Evolutionary conservation across 352 stramenopile genomes (phyloP), one percentile per base, ranked within the genome.

Genomic region (Phytophthora sp.): DNA sequence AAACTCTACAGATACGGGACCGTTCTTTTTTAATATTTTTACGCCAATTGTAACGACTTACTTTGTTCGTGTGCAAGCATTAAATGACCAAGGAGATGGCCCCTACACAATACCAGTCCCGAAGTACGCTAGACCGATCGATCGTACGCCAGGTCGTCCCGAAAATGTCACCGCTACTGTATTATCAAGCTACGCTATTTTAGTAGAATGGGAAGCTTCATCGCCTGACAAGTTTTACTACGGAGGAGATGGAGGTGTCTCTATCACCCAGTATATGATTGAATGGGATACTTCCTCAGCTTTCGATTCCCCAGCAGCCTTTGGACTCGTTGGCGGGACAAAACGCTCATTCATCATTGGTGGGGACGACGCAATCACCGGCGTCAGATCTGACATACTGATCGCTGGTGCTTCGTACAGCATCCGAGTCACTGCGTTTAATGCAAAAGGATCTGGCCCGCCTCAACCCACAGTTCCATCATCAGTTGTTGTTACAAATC

Each of bases 261-360:
- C 89, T 5, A 97, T 99, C 38, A 96, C 94, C 21, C 84, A 97
- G 52, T 99, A 99, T 71, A 89, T 98, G 69, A 74, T 99, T 18
- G 96, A 99, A 59, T 99, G 97, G 97, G 93, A 98, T 46, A 84
- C 54, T 35, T 94, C 85, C 28, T 57, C 60, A 17, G 77, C 84
- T 21, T 98, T 98, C 70, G 89, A 96, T 42, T 96, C 92, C 0
- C 94, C 96, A 12, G 80, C 92, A 35, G 66, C 81, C 1, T 94
- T 79, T 50, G 83, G 72, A 1, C 50, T 94, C 10, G 81, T 94
- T 0, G 63, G 55, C 38, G 78, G 74, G 0, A 58, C 70, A 0
- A 71, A 62, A 12, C 76, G 66, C 1, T 83, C 69, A 9, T 97
- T 92, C 48, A 75, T 92, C 35, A 98, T 99, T 56, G 96, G 96